These are phyloP conservation scores for Ceratocystis colombiana DNA, from an alignment of 2,329 filamentous ascomycete genomes.

Conservation along the genomic window DNA sequence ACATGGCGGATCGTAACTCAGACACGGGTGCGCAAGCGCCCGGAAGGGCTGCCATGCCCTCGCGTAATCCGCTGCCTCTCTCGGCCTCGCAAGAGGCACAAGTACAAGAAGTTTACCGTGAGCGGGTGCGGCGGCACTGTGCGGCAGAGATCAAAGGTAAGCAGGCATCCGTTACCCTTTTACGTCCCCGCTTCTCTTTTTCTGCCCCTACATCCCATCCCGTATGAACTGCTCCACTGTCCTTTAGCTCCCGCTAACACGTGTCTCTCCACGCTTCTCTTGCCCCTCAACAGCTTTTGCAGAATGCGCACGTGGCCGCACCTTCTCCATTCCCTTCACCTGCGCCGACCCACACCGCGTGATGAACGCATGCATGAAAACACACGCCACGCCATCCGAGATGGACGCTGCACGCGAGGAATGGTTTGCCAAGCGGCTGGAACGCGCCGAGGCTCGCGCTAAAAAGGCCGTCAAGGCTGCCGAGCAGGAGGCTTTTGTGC, in stretches of 20 bases:
- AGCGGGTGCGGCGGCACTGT: conserved; percentile 66
- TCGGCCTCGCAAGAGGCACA: conserved; percentile 72
- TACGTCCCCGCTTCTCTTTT: not conserved
- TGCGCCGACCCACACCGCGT: conserved; percentile 68
- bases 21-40: not conserved
- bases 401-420: conserved; percentile 83
- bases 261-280: too few relatives aligned
- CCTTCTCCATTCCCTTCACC: conserved; percentile 75
- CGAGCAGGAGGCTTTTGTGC: conserved; percentile 54
- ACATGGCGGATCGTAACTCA: not conserved
- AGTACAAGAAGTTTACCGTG: conserved; percentile 70
- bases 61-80: conserved; percentile 70
- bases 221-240: not conserved
- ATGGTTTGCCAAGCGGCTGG: conserved; percentile 73
- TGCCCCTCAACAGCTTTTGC: conserved; percentile 62
- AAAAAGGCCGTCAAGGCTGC: conserved; percentile 47
- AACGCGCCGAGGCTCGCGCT: conserved; percentile 58
- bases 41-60: conserved; percentile 41
- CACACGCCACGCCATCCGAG: conserved; percentile 71
- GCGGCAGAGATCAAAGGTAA: conserved; percentile 66
- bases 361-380: conserved; percentile 93
- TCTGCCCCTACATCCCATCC: not conserved
- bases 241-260: not conserved
- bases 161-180: conserved; percentile 23
- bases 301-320: conserved; percentile 75